phyloP scores from a whole-genome alignment of 331 rosid genomes.

The Telfairia occidentalis region DNA sequence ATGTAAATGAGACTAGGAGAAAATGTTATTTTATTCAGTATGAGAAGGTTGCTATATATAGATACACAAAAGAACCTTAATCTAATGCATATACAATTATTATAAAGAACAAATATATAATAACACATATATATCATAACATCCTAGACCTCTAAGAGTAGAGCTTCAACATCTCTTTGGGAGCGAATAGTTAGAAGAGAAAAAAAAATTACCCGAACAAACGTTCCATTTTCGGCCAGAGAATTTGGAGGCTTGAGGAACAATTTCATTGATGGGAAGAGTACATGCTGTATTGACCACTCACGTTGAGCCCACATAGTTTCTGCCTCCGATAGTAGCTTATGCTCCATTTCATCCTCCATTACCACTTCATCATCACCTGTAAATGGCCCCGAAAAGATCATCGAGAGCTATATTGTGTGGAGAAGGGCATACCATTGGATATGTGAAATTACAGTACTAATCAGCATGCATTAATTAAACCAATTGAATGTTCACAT shows the following conservation, averaged over 20 bases:
- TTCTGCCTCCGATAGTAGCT: constrained; percentile 76
- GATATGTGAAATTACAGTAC: neutral
- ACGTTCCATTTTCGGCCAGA: constrained; percentile 72
- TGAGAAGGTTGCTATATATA: too few relatives aligned
- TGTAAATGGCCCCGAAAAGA: constrained; percentile 17
- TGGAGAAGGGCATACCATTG: neutral
- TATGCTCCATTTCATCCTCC: constrained; percentile 40
- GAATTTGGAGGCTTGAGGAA: constrained; percentile 72
- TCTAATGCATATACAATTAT: too few relatives aligned
- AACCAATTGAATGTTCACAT: neutral
- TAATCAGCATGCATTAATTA: neutral
- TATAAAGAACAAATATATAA: too few relatives aligned
- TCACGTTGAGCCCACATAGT: constrained; percentile 86
- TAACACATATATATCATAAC: too few relatives aligned
- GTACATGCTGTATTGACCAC: constrained; percentile 83
- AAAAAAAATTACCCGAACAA: constrained; percentile 48
- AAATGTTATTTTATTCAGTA: too few relatives aligned
- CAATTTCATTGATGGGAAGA: constrained; percentile 78
- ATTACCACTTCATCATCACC: constrained; percentile 34
- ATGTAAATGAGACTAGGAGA: too few relatives aligned
- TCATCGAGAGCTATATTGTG: neutral
- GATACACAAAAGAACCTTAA: too few relatives aligned
- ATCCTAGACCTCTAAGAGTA: neutral
- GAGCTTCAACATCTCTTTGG: neutral
- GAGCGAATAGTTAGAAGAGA: neutral